Evolutionary conservation across 352 stramenopile species (phyloP), one percentile per base, ranked within the genome.

Genomic region (Phytopythium chamaehyphon): DNA sequence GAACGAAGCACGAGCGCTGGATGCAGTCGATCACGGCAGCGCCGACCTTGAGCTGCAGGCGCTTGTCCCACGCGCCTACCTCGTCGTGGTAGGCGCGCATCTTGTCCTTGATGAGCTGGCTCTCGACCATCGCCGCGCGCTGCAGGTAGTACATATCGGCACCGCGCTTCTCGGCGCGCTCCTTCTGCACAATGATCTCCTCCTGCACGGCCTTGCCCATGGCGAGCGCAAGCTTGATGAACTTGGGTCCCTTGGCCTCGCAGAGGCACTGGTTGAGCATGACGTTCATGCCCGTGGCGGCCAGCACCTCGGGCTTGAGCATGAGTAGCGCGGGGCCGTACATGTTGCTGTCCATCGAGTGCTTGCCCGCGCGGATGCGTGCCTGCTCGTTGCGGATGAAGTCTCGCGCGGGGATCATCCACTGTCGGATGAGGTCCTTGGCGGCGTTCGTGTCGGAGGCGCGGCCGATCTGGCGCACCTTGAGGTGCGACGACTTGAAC

Each of bases 11-110:
- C 38, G 83, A 90, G 28, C 80, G 79, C 50, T 92, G 77, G 50
- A 95, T 81, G 44, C 75, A 80, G 31, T 93, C 81, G 5, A 95
- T 70, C 14, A 95, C 46, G 1, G 78, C 79, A 0, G 82, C 81
- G n/a, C 85, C 85, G 18, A 98, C 72, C 62, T 98, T 97, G 28
- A 96, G 73, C 59, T 96, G 90, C 10, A 95, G 62, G 11, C 82
- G 71, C 52, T 90, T 91, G 52, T 91, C 73, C 94, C 92, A 98
- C 12, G 72, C 71, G 15, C 83, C 86, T 8, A 88, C 76, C 7
- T 61, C 76, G n/a, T 94, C 73, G 47, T 88, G 62, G 38, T 91
- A 81, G 19, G 81, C 54, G 28, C 68, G 66, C 39, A 92, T 83
- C 44, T 76, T 71, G 3, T 11, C 37, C 51, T 69, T 69, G 21